Evolutionary conservation across 2,329 filamentous ascomycete genomes (phyloP), one percentile per base, ranked within the genome.

Genomic region (Xylaria sp.): DNA sequence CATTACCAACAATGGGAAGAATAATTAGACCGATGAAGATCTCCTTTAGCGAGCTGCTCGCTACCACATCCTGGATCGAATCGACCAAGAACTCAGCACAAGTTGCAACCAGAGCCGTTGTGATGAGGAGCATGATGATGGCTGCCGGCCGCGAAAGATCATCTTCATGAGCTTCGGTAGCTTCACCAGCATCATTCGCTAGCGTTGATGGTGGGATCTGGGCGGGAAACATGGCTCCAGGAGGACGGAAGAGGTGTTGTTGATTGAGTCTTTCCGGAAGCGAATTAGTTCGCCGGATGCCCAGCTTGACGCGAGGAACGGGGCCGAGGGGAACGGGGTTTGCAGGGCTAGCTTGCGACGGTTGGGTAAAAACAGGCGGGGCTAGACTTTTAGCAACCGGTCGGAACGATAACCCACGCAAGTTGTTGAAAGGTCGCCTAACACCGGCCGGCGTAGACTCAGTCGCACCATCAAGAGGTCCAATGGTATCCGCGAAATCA

Each of bases 231-330:
- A 87, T 81, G 36, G 82, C 81, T 5, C 85, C 85, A 0, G 86
- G 84, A 0, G 85, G 76, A 3, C 86, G 84, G 39, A 82, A 72
- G 30, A 78, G 14, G 4, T 78, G 71, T 19, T 78, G 72, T 24
- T 82, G 80, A 68, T 86, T 88, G 8, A 93, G 84, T 19, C 90
- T 86, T 73, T 91, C 90, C 0, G 92, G 92, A 2, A 94, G 84
- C 0, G 92, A 94, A 76, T 88, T 93, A 21, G 92, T 92, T 63
- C 92, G 86, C 64, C 91, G 89, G 61, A 93, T 88, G n/a, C 88
- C 87, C 72, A 88, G 87, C 50, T 86, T 84, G 66, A 90, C 85
- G 34, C 85, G 84, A 5, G 88, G 87, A 51, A 88, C 82, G 11
- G 84, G 82, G 2, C 86, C 83, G 8, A 79, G 70, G 3, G 82